Conservation (phyloP, 2,329 filamentous ascomycete genomes). For the Metarhizium guizhouense region DNA sequence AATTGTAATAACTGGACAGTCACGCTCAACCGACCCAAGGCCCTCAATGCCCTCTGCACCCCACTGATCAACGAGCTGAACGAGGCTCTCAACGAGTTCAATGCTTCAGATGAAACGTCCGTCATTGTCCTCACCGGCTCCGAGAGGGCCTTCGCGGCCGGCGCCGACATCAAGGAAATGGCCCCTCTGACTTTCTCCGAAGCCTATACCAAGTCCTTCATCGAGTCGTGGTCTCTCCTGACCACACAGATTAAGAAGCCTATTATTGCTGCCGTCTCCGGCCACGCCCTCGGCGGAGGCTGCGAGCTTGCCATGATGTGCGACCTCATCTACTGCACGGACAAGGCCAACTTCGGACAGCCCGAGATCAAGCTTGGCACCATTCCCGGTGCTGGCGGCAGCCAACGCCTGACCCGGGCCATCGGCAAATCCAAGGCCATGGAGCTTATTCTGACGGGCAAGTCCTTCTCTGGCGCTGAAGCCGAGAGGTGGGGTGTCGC, state of each 20-base stretch:
- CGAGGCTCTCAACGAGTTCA: conserved; percentile 61
- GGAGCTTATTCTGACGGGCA: conserved; percentile 84
- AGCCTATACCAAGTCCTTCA: conserved; percentile 86
- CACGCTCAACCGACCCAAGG: conserved; percentile 87
- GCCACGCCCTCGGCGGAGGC: conserved; percentile 87
- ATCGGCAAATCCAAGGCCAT: conserved; percentile 81
- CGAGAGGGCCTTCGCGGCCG: conserved; percentile 84
- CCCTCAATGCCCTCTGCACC: conserved; percentile 86
- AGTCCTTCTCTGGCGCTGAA: conserved; percentile 73
- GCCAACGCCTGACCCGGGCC: conserved; percentile 75
- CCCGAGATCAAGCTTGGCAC: conserved; percentile 94
- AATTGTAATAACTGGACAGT: conserved; percentile 42
- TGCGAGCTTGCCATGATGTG: conserved; percentile 98
- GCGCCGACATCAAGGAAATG: conserved; percentile 99
- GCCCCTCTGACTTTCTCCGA: conserved; percentile 78
- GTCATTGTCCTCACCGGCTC: conserved; percentile 84
- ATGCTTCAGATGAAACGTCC: conserved; percentile 58
- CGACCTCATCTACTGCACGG: conserved; percentile 86
- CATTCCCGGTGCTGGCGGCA: conserved; percentile 86
- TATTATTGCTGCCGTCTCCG: conserved; percentile 87
- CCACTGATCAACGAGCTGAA: conserved; percentile 89
- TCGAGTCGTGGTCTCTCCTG: conserved; percentile 86
- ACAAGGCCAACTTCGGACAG: conserved; percentile 84
- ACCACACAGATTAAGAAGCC: conserved; percentile 84
- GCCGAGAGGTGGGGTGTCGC: conserved; percentile 88